Evolutionary conservation across 164 flowering plant genomes (phyloP).

Genomic region (grape (Vitis vinifera)): DNA sequence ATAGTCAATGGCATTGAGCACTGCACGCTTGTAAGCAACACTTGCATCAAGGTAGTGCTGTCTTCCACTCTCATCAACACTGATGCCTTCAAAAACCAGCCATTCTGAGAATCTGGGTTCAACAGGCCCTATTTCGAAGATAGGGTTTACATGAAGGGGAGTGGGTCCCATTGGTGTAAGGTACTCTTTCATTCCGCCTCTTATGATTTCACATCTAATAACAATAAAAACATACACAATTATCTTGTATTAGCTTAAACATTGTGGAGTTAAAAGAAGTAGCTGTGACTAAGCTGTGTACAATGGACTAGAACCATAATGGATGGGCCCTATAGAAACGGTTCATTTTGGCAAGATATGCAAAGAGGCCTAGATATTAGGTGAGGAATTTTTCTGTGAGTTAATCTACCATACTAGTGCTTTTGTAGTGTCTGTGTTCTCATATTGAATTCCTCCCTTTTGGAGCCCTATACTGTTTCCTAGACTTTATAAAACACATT

Average conservation of each 20-base stretch:
- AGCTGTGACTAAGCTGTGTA: neutral
- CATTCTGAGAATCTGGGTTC: conserved; percentile 98
- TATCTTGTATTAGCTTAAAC: neutral
- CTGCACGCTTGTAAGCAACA: conserved; percentile 93
- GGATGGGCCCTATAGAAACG: neutral
- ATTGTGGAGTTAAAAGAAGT: neutral
- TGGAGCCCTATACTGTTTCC: too few species aligned
- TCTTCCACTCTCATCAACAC: conserved; percentile 91
- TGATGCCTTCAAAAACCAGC: conserved; percentile 96
- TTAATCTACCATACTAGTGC: neutral
- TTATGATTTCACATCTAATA: conserved; percentile 78
- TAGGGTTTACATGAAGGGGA: conserved; percentile 89
- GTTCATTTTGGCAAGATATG: neutral
- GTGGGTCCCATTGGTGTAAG: conserved; percentile 99
- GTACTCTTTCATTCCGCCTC: conserved; percentile 90
- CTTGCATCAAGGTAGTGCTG: conserved; percentile 91
- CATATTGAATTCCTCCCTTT: too few species aligned
- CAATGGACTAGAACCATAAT: neutral
- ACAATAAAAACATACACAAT: neutral
- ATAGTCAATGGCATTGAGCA: conserved; percentile 92
- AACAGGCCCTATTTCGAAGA: conserved; percentile 91
- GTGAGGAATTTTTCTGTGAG: neutral
- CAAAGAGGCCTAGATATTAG: neutral
- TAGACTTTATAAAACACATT: too few species aligned
- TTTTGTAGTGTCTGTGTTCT: too few species aligned